Conservation (phyloP, 139 green algal genomes). For the Spirogloea muscicola region DNA sequence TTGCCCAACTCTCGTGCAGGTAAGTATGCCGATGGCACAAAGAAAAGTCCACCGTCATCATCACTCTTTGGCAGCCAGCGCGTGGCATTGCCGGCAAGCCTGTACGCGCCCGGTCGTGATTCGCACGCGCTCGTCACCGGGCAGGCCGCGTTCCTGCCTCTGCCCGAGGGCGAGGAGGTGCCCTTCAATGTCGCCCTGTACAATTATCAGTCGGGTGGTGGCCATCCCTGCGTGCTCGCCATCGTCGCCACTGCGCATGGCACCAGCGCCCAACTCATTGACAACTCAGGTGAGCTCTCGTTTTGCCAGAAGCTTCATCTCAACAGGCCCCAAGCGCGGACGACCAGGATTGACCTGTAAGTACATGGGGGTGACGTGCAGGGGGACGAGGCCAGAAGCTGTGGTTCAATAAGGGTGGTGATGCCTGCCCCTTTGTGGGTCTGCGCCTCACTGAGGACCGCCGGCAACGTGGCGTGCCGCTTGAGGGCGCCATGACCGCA, state of each 20-base stretch:
- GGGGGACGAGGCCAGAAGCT: neutral
- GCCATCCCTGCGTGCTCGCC: neutral
- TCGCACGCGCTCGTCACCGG: slow-evolving; percentile 1
- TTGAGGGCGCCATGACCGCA: neutral
- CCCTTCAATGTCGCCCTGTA: neutral
- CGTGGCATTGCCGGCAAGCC: too few relatives aligned
- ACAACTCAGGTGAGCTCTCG: neutral
- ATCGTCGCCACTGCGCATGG: slow-evolving; percentile 7
- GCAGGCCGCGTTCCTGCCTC: slow-evolving; percentile 5
- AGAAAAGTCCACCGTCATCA: too few relatives aligned
- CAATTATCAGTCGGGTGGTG: neutral
- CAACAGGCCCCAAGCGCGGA: too few relatives aligned
- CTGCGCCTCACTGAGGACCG: neutral
- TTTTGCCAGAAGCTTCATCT: too few relatives aligned
- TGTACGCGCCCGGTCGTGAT: neutral
- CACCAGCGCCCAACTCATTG: neutral
- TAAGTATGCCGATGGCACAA: too few relatives aligned
- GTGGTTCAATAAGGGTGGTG: neutral
- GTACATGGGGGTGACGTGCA: too few relatives aligned
- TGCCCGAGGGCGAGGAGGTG: neutral
- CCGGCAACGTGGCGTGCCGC: neutral
- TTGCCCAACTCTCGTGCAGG: too few relatives aligned
- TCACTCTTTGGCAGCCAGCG: too few relatives aligned
- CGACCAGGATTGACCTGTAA: too few relatives aligned
- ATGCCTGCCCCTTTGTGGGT: neutral